These are phyloP conservation scores for Pseudoturritis turrita DNA, from an alignment of 345 rosid genomes.

Conservation along the genomic window DNA sequence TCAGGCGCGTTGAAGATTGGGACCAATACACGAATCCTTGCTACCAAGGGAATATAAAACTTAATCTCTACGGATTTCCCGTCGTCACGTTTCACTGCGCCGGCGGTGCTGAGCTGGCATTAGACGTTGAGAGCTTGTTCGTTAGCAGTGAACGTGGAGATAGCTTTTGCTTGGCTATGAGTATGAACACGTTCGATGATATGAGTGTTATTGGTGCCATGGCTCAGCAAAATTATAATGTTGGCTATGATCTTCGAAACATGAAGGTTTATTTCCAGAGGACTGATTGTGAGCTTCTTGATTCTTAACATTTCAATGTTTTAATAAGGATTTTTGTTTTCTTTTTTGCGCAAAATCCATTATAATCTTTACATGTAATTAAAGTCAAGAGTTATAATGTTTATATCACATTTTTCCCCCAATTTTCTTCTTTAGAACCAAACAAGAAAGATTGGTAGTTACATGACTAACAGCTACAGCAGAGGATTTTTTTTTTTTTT, in stretches of 20 bases:
- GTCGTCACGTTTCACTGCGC: constrained; percentile 42
- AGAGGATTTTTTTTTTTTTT: too few relatives aligned
- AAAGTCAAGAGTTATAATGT: background rate
- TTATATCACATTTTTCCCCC: background rate
- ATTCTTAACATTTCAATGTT: background rate
- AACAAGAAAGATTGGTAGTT: background rate
- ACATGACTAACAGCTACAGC: background rate
- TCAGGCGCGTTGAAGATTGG: constrained; percentile 15
- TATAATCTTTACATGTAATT: background rate
- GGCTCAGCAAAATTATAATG: constrained; percentile 32
- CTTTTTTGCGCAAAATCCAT: background rate
- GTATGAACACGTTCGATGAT: constrained; percentile 20
- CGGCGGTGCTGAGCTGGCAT: constrained; percentile 45
- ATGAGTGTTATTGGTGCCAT: constrained; percentile 37
- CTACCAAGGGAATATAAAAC: constrained; percentile 32
- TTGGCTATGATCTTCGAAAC: constrained; percentile 26
- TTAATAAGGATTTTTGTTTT: background rate
- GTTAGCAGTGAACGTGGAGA: constrained; percentile 30
- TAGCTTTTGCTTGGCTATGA: constrained; percentile 47
- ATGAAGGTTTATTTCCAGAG: constrained; percentile 29
- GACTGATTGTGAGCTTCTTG: constrained; percentile 23
- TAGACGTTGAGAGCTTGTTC: constrained; percentile 46
- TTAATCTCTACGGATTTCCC: constrained; percentile 43
- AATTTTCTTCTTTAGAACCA: background rate
- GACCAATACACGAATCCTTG: constrained; percentile 28